Base-by-base conservation (phyloP, 2,329 filamentous ascomycete genomes). In the Beauveria bassiana region DNA sequence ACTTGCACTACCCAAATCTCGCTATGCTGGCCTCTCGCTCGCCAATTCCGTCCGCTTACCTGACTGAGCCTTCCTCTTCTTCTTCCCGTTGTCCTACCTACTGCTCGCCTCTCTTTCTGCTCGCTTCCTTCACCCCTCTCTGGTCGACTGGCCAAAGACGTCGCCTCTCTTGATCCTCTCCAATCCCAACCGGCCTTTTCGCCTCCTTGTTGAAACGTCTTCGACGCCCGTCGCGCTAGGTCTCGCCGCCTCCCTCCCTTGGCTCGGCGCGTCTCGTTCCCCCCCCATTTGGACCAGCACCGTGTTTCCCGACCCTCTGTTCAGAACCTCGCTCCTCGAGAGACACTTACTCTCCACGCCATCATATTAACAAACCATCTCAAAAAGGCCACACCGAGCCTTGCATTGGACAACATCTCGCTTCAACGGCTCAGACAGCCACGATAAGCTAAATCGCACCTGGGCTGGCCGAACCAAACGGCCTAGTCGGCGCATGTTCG, bases 401-500 rank as follows among this genome's bases (percentile, higher is more conserved):
- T 31, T n/a, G 16, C 20, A 59, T 7, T 7, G 46, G 8, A 43
- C 55, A 3, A n/a, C 7, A 18, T 18, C 18, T 47, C 34, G 22
- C 34, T 45, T 20, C 49, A 45, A 34, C 57, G 47, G 57, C 57
- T 59, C 22, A n/a, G 24, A 59, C 38, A 42, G 47, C 46, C 38
- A 52, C 57, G 47, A 43, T 20, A 12, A 5, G 14, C 26, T 5
- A 28, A 18, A 53, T n/a, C 42, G n/a, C 40, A 61, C 24, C 20
- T 28, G 12, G 49, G 51, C 59, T 61, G 59, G 59, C 59, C 47
- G 49, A 55, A 61, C 59, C 59, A 58, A 49, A 62, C 46, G 54
- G 61, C 54, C 16, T 47, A 46, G 46, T 26, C 53, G 61, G 61
- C 61, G 54, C 49, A 58, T 62, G 61, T 40, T 58, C 61, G 61